Evolutionary conservation across 495 filamentous ascomycete species (phyloP), one percentile per base, ranked within the genome.

Genomic region (Clohesyomyces aquaticus): DNA sequence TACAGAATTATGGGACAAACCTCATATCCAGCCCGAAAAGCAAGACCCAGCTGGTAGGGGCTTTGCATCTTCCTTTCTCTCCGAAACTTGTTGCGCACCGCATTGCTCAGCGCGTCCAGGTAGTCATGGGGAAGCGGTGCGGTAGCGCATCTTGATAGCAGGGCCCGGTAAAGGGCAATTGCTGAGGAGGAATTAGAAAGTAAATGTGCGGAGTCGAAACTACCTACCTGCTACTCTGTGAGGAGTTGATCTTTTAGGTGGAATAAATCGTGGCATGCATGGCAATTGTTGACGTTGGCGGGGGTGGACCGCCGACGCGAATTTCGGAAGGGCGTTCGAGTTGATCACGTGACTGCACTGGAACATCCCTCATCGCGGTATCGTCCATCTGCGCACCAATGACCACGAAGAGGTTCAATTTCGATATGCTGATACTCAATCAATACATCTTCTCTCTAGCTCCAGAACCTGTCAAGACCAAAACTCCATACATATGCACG

Each of bases 131-230:
- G 56, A 45, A 80, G 68, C n/a, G 80, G 76, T 52, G 87, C 71
- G 55, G 72, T 77, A 19, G 74, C 70, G 69, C 77, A 85, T 77
- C 83, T 82, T 63, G 81, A 83, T 32, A 91, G 77, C 67, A 94
- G 84, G 28, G 87, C 83, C 67, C 87, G 81, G 73, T 87, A 92
- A 54, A 94, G 86, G 32, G 88, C 84, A 68, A 89, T 78, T 71
- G 87, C 88, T 91, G 65, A n/a, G 22, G 23, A 9, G 41, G 56
- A 4, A 42, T 42, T 32, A 28, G 4, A 4, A n/a, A 28, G 32
- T 32, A n/a, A 55, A 16, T 32, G 11, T 41, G 12, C 4, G 21
- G 23, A 19, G 43, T 23, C 4, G 0, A 4, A 14, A 52, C 60
- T 32, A 21, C n/a, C n/a, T n/a, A 71, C 68, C 59, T 53, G 69